Evolutionary conservation across 768 basidiomycete species (phyloP).

Genomic region (Rhodotorula graminis): DNA sequence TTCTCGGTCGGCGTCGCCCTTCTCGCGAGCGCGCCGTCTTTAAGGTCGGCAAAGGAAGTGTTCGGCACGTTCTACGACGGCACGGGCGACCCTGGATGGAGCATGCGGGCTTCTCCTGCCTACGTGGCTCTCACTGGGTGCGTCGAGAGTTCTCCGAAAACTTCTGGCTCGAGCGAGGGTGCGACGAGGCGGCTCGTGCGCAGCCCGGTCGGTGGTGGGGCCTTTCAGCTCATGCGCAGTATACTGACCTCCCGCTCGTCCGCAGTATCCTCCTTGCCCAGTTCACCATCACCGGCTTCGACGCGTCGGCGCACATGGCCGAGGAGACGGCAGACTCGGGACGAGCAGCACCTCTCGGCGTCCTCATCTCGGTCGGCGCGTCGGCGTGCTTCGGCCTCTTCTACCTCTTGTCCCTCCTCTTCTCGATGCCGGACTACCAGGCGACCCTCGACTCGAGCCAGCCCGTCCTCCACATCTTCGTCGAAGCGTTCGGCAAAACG

Average conservation of each 20-base stretch:
- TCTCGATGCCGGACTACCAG: slow-evolving; percentile 69
- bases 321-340: slow-evolving; percentile 69
- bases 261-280: slow-evolving; percentile 62
- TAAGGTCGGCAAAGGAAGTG: slow-evolving; percentile 65
- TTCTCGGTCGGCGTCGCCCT: slow-evolving; percentile 63
- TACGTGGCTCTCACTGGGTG: slow-evolving; percentile 66
- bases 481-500: slow-evolving; percentile 68
- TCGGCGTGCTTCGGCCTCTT: slow-evolving; percentile 72
- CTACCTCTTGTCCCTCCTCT: slow-evolving; percentile 65
- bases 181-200: no score
- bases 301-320: slow-evolving; percentile 68
- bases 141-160: neutral
- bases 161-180: neutral
- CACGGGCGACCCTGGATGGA: slow-evolving; percentile 63
- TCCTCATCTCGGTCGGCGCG: slow-evolving; percentile 64
- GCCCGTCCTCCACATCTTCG: slow-evolving; percentile 72
- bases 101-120: slow-evolving; percentile 60
- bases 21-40: slow-evolving; percentile 65
- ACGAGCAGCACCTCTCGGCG: slow-evolving; percentile 46
- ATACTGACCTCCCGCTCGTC: no score
- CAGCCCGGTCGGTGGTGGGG: no score
- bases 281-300: slow-evolving; percentile 69
- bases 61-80: slow-evolving; percentile 67
- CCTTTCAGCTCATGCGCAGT: no score
- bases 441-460: slow-evolving; percentile 58